These are phyloP conservation scores for Mallotus japonicus DNA, from an alignment of 441 rosid genomes.

Conservation along the genomic window DNA sequence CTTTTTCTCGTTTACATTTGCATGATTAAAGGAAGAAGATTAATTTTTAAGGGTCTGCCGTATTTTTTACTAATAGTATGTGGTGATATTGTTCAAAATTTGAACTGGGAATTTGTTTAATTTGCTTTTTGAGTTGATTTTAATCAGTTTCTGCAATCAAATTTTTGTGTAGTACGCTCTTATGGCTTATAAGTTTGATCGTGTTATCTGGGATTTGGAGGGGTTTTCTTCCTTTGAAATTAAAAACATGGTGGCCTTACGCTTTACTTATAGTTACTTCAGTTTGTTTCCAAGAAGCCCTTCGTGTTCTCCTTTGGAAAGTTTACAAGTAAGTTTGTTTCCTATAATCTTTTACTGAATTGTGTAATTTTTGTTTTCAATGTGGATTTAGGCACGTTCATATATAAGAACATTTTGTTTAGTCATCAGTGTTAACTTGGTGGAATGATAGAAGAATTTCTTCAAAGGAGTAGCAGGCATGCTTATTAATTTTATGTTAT, in stretches of 20 bases:
- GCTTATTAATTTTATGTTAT: not conserved
- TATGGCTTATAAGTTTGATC: slow-evolving; percentile 89
- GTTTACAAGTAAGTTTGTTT: slow-evolving; percentile 60
- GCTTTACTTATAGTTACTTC: slow-evolving; percentile 77
- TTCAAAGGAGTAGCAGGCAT: not conserved
- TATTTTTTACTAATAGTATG: too few species aligned
- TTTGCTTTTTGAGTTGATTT: slow-evolving; percentile 9
- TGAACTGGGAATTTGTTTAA: slow-evolving; percentile 8
- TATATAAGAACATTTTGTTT: not conserved
- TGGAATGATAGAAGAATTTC: not conserved
- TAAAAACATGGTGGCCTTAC: slow-evolving; percentile 74
- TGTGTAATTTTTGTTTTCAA: not conserved
- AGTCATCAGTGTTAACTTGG: not conserved
- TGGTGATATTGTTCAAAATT: not conserved
- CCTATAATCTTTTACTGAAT: not conserved
- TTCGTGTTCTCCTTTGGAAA: slow-evolving; percentile 82
- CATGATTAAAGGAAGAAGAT: not conserved
- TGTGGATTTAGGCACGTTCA: too few species aligned
- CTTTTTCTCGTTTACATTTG: not conserved
- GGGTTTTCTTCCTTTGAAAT: slow-evolving; percentile 78
- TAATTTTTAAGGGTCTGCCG: not conserved
- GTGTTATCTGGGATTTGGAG: slow-evolving; percentile 86
- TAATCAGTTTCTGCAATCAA: not conserved
- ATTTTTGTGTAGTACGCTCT: slow-evolving; percentile 53
- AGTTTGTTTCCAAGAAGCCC: slow-evolving; percentile 79